A percentile compares a stretch with the other conserved stretches of the same genome.
These are phyloP conservation scores for Pseudoneurospora amorphoporcata DNA, from an alignment of 495 filamentous ascomycete genomes.

Conservation along the genomic window DNA sequence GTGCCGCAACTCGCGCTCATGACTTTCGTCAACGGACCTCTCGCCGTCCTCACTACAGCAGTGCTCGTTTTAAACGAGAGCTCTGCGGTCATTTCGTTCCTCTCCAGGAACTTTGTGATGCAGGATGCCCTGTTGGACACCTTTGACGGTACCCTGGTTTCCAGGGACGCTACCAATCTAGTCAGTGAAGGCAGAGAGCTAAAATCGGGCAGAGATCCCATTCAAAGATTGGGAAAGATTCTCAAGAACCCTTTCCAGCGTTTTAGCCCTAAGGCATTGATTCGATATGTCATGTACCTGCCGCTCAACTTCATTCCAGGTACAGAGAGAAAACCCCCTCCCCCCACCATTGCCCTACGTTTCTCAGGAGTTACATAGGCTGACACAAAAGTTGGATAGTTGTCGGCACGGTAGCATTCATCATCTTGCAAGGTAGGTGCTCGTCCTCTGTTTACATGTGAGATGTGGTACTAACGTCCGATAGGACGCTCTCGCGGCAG, in stretches of 20 bases:
- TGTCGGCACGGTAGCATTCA: constrained; percentile 71
- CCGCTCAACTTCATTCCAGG: constrained; percentile 83
- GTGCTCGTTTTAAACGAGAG: constrained; percentile 74
- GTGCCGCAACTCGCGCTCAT: constrained; percentile 76
- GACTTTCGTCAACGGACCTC: constrained; percentile 74
- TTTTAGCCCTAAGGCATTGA: constrained; percentile 52
- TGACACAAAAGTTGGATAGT: constrained; percentile 29
- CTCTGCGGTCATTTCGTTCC: constrained; percentile 62
- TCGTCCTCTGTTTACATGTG: neutral
- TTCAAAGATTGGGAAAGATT: constrained; percentile 63
- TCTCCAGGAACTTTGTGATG: constrained; percentile 67
- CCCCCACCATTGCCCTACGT: neutral
- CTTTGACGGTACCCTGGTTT: constrained; percentile 73
- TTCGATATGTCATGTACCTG: constrained; percentile 69
- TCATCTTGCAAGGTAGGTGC: constrained; percentile 58
- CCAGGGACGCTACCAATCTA: constrained; percentile 43
- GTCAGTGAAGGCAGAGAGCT: constrained; percentile 66
- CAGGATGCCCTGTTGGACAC: constrained; percentile 77
- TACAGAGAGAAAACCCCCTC: constrained; percentile 12
- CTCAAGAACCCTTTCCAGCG: constrained; percentile 57
- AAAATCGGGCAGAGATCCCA: constrained; percentile 47
- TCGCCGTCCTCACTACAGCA: constrained; percentile 67
- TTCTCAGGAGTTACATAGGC: neutral
- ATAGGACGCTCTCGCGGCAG: constrained; percentile 30
- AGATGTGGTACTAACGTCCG: constrained; percentile 6